Base-by-base conservation (phyloP, 2,329 filamentous ascomycete species). In the Amylocarpus encephaloides region DNA sequence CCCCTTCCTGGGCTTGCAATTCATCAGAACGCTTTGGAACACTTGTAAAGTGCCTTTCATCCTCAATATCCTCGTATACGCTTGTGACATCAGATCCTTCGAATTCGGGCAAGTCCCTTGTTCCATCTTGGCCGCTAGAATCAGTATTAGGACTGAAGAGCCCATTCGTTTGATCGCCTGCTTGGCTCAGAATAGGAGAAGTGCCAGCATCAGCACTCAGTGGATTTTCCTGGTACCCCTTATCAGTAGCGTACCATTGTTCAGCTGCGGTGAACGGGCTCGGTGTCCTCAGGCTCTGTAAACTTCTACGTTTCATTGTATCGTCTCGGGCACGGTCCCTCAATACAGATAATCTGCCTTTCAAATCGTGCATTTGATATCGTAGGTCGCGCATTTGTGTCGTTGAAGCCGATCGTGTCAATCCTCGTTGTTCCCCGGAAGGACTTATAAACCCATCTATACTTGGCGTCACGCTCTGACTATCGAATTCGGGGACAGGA, bases 301-400 rank as follows among this genome's bases (percentile, higher is more conserved):
- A 65, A 64, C 82, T 86, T 46, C 77, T 75, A 48, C 84, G 73
- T 52, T 77, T 74, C 58, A 86, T 67, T 49, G 73, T 79, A 55
- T 87, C 84, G 59, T 85, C 81, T 46, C 80, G 74, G 9, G 80
- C 78, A 52, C 78, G 76, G 55, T 82, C 76, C 60, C 81, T 80
- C 34, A 88, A 66, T n/a, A 73, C 78, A 5, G 82, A 84, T 34
- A 87, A 82, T 52, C 82, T 80, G 52, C 80, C 81, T 61, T 83
- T 83, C 34, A 87, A 68, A 52, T 81, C 82, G 47, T 80, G 77
- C 78, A 87, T 82, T 65, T 87, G 82, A 57, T 82, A 77, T 32
- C 78, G 77, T 39, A 87, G 69, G 62, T 82, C 79, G 19, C 75
- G 76, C 42, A 79, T 76, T 60, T 77, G 74, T 52, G 64, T 57